Conservation (phyloP, 2,329 filamentous ascomycete species). For the Myriosclerotinia curreyana region DNA sequence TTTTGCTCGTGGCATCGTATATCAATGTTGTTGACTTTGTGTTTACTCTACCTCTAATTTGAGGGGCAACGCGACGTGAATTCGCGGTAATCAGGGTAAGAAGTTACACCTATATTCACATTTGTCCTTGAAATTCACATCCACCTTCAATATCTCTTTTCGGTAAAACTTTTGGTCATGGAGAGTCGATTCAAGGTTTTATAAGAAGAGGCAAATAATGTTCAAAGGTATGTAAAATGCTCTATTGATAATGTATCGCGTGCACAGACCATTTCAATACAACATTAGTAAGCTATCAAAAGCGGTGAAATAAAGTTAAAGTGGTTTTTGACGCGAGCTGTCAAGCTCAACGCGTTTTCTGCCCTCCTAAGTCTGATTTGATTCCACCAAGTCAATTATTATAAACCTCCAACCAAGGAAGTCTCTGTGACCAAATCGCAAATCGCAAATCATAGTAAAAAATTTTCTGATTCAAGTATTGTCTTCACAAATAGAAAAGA, state of each 20-base stretch:
- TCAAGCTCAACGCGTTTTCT: conserved; percentile 18
- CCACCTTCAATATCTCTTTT: too few relatives aligned
- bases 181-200: too few relatives aligned
- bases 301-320: conserved; percentile 19
- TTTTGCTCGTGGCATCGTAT: too few relatives aligned
- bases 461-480: not conserved
- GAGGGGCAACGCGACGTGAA: too few relatives aligned
- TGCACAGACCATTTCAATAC: not conserved
- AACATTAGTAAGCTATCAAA: not conserved
- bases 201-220: too few relatives aligned
- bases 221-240: too few relatives aligned
- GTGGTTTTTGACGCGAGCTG: conserved; percentile 20
- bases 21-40: too few relatives aligned
- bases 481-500: not conserved
- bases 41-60: too few relatives aligned
- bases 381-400: conserved; percentile 2
- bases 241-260: not conserved
- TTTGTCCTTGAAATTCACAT: too few relatives aligned
- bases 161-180: too few relatives aligned
- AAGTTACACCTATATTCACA: too few relatives aligned
- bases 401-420: conserved; percentile 9
- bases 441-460: not conserved
- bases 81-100: too few relatives aligned
- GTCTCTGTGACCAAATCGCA: not conserved
- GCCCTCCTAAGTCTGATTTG: not conserved